phyloP scores from a whole-genome alignment of 768 basidiomycete species.

The Mycena belliarum region DNA sequence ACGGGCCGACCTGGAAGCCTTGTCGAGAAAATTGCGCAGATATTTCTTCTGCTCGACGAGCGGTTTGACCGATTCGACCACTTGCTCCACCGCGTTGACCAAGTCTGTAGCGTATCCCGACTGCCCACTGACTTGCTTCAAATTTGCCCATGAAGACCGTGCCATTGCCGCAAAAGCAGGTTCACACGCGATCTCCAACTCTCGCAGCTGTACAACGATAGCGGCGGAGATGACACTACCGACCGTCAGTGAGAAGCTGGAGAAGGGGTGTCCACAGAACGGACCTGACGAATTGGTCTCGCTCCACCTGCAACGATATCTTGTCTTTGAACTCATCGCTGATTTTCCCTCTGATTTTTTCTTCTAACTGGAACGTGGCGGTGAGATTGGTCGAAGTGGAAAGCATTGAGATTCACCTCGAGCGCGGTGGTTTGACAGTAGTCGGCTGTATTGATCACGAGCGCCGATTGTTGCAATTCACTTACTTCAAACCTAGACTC shows the following conservation, averaged over 20 bases:
- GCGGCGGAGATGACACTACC: slow-evolving; percentile 81
- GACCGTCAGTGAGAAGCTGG: background rate
- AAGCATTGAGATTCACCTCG: slow-evolving; percentile 54
- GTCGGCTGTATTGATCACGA: slow-evolving; percentile 96
- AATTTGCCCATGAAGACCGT: slow-evolving; percentile 74
- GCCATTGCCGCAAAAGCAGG: slow-evolving; percentile 74
- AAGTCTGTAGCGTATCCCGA: slow-evolving; percentile 82
- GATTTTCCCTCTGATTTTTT: slow-evolving; percentile 84
- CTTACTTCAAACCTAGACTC: slow-evolving; percentile 78
- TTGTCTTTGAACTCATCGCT: slow-evolving; percentile 74
- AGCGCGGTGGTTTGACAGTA: slow-evolving; percentile 92
- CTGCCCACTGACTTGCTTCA: slow-evolving; percentile 84
- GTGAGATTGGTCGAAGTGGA: background rate
- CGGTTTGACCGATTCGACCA: slow-evolving; percentile 75
- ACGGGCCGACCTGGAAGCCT: slow-evolving; percentile 72
- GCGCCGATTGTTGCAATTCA: slow-evolving; percentile 79
- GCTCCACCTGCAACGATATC: slow-evolving; percentile 80
- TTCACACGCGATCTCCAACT: slow-evolving; percentile 86
- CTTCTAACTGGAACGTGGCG: slow-evolving; percentile 75
- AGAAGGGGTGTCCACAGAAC: slow-evolving; percentile 22
- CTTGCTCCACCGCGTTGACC: slow-evolving; percentile 69
- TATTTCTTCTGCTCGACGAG: slow-evolving; percentile 95
- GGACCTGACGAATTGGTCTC: slow-evolving; percentile 88
- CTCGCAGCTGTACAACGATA: slow-evolving; percentile 76
- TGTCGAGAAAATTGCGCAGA: slow-evolving; percentile 89